A percentile compares a stretch with the other conserved stretches of the same genome.
Conservation (phyloP, 208 protist species). For the Trypanosoma scelopori region DNA sequence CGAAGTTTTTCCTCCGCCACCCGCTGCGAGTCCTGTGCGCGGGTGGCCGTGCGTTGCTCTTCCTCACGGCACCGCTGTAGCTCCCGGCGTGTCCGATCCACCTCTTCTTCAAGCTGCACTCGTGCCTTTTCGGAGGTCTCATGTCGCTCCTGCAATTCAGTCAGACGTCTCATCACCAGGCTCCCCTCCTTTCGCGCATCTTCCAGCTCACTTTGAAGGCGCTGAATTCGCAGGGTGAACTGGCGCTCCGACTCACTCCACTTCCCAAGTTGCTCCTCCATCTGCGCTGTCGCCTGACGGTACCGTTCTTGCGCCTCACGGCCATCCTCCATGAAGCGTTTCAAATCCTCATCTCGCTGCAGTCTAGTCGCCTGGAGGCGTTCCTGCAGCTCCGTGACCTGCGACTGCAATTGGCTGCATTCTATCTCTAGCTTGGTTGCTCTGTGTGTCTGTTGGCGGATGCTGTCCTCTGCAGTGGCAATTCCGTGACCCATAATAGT, state of each 20-base stretch:
- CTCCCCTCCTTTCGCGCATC: constrained; percentile 2
- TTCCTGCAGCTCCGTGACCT: constrained; percentile 56
- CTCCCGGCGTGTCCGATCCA: constrained; percentile 28
- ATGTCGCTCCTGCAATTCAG: constrained; percentile 35
- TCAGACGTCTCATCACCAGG: constrained; percentile 10
- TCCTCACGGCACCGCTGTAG: constrained; percentile 26
- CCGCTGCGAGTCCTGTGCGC: constrained; percentile 32
- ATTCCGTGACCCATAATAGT: constrained; percentile 42
- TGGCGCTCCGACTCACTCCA: constrained; percentile 21
- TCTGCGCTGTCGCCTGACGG: constrained; percentile 26
- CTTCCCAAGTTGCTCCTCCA: constrained; percentile 26
- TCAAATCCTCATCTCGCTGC: constrained; percentile 48
- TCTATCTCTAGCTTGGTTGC: constrained; percentile 54
- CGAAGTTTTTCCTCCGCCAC: constrained; percentile 42
- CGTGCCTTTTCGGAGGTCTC: constrained; percentile 30
- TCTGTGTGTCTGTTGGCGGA: constrained; percentile 49
- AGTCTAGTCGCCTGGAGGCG: constrained; percentile 46
- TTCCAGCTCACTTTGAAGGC: constrained; percentile 18
- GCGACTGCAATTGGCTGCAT: constrained; percentile 54
- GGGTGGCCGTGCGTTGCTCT: constrained; percentile 26
- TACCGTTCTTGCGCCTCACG: constrained; percentile 44
- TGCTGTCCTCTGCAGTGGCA: constrained; percentile 47
- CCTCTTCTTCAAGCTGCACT: constrained; percentile 27
- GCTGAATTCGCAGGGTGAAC: constrained; percentile 15
- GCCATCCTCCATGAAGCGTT: constrained; percentile 43